These are phyloP conservation scores for Candida pseudocylindracea DNA, from an alignment of 1,139 yeast genomes.

Conservation along the genomic window DNA sequence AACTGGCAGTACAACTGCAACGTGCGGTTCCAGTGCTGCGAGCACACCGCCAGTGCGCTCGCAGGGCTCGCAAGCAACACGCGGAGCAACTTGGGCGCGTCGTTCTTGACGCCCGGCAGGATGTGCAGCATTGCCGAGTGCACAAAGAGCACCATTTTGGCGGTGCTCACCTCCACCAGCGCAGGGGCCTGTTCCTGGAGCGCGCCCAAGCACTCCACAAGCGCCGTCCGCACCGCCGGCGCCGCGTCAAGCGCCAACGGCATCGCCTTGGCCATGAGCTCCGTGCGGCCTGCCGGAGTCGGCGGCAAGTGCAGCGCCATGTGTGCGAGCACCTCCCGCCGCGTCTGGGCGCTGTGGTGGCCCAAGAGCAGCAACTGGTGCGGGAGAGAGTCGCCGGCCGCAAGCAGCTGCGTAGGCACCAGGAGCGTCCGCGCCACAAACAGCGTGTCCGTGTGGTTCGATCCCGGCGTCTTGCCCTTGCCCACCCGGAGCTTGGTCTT, in stretches of 20 bases:
- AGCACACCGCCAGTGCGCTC: no score
- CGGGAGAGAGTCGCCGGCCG: constrained; percentile 17
- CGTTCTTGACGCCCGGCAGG: constrained; percentile 28
- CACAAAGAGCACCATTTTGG: constrained; percentile 38
- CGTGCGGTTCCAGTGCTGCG: no score
- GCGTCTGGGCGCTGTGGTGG: constrained; percentile 55
- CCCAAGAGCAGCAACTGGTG: constrained; percentile 45
- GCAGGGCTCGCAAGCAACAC: no score
- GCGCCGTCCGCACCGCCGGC: constrained; percentile 36
- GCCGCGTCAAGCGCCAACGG: constrained; percentile 45
- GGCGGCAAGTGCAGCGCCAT: constrained; percentile 24
- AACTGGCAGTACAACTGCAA: no score
- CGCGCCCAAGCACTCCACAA: constrained; percentile 26
- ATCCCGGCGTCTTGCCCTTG: constrained; percentile 46
- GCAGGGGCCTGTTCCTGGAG: constrained; percentile 5
- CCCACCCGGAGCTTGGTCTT: constrained; percentile 83
- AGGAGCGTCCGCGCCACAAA: constrained; percentile 58
- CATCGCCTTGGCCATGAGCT: constrained; percentile 28
- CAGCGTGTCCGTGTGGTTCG: constrained; percentile 67
- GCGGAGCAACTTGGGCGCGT: no score
- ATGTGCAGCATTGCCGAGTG: constrained; percentile 93
- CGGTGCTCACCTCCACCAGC: constrained; percentile 38
- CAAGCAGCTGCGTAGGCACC: constrained; percentile 31
- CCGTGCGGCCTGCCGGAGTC: constrained; percentile 31
- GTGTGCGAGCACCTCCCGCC: constrained; percentile 46